A percentile compares a stretch with the other conserved stretches of the same genome.
These are phyloP conservation scores for Thecaphora thlaspeos DNA, from an alignment of 1,284 basidiomycete genomes.

Conservation along the genomic window DNA sequence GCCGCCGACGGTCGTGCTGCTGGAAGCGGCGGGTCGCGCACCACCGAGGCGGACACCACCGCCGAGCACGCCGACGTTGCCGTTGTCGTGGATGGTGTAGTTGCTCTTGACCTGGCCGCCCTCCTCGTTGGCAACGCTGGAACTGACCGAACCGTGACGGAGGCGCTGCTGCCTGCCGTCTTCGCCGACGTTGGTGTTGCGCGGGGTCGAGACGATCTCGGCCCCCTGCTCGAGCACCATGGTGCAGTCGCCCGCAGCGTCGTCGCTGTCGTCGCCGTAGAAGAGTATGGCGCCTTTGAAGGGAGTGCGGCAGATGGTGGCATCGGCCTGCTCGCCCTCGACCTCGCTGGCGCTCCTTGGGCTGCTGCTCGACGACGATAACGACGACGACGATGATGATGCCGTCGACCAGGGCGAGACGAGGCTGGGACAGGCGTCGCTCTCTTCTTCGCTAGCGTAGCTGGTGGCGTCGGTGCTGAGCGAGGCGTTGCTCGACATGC, in stretches of 20 bases:
- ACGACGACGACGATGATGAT: constrained; percentile 10
- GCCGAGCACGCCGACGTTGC: constrained; percentile 49
- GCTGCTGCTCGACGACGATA: constrained; percentile 6
- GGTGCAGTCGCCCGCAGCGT: constrained; percentile 25
- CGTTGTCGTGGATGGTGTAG: constrained; percentile 47
- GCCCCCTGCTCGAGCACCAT: constrained; percentile 5
- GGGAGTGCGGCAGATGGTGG: constrained; percentile 1
- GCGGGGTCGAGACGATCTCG: constrained; percentile 3
- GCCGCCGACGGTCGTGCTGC: too few relatives aligned
- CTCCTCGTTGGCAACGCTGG: background rate
- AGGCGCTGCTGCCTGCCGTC: background rate
- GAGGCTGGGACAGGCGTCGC: constrained; percentile 28
- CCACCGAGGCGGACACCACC: constrained; percentile 45
- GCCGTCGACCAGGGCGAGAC: constrained; percentile 19
- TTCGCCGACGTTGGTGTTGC: background rate
- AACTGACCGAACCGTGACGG: constrained; percentile 1
- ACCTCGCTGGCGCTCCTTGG: constrained; percentile 1
- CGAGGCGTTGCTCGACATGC: constrained; percentile 20
- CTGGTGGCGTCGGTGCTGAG: constrained; percentile 29
- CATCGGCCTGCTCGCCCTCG: constrained; percentile 11
- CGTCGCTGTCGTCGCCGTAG: constrained; percentile 14
- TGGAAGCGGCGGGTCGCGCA: background rate
- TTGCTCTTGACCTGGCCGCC: constrained; percentile 26
- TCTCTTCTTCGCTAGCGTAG: constrained; percentile 6
- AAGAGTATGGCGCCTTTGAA: constrained; percentile 27